These are phyloP conservation scores for Orbilia javanica DNA, from an alignment of 2,329 filamentous ascomycete species.

Conservation along the genomic window DNA sequence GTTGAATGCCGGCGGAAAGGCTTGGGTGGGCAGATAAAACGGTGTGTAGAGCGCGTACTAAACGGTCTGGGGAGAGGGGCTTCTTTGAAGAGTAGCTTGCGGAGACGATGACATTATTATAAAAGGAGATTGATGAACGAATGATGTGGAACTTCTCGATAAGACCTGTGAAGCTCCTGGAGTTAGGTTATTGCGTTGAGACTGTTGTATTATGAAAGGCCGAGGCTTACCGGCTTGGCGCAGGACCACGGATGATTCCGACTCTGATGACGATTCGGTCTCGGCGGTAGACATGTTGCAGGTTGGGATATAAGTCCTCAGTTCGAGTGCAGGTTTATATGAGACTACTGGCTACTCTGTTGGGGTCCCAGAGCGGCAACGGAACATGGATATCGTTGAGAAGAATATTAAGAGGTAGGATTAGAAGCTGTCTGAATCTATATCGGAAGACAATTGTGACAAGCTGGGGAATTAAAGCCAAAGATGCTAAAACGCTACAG, in stretches of 20 bases:
- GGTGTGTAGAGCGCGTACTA: constrained; percentile 56
- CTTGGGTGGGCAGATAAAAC: constrained; percentile 68
- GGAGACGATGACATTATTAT: constrained; percentile 57
- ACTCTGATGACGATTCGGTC: background rate
- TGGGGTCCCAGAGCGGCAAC: background rate
- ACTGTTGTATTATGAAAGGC: constrained; percentile 20
- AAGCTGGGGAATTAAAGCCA: constrained; percentile 22
- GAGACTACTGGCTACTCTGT: background rate
- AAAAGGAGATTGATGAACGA: constrained; percentile 54
- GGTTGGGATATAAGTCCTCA: background rate
- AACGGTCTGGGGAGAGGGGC: constrained; percentile 13
- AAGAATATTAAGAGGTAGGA: constrained; percentile 15
- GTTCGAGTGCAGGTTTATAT: background rate
- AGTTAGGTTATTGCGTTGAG: constrained; percentile 20
- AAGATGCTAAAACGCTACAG: constrained; percentile 35
- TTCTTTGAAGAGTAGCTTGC: constrained; percentile 56
- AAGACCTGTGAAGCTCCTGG: constrained; percentile 23
- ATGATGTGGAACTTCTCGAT: constrained; percentile 57
- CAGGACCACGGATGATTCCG: constrained; percentile 28
- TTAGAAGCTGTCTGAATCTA: constrained; percentile 33
- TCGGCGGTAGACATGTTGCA: constrained; percentile 26
- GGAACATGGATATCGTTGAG: background rate
- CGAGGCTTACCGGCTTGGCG: constrained; percentile 45
- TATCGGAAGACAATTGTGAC: constrained; percentile 8
- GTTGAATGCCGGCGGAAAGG: constrained; percentile 68